These are phyloP conservation scores for Apiospora aurea DNA, from an alignment of 2,329 filamentous ascomycete species.

Conservation along the genomic window DNA sequence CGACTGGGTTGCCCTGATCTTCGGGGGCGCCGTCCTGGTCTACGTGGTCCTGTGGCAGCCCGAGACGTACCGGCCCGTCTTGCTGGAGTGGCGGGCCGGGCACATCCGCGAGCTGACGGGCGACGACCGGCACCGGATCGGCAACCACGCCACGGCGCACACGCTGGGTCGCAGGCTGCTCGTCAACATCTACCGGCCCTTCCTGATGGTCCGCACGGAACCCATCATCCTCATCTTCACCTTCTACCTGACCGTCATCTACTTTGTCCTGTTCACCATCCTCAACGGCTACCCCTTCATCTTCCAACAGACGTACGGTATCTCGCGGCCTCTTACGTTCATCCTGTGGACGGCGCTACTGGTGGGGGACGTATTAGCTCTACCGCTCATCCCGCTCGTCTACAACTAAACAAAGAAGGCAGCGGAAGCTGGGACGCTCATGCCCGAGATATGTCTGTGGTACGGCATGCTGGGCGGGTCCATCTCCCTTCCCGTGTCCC, in stretches of 20 bases:
- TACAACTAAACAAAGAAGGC: slow-evolving; percentile 37
- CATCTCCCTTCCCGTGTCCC: slow-evolving; percentile 46
- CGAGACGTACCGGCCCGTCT: slow-evolving; percentile 41
- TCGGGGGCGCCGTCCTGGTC: slow-evolving; percentile 32
- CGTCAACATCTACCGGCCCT: slow-evolving; percentile 36
- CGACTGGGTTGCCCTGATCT: slow-evolving; percentile 47
- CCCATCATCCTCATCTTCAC: slow-evolving; percentile 49
- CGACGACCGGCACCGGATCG: slow-evolving; percentile 36
- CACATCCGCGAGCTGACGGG: slow-evolving; percentile 37
- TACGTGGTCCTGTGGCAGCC: slow-evolving; percentile 36
- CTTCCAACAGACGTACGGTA: slow-evolving; percentile 48
- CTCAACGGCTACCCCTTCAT: slow-evolving; percentile 56
- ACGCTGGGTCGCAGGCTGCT: slow-evolving; percentile 34
- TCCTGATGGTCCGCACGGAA: slow-evolving; percentile 43
- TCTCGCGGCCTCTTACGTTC: slow-evolving; percentile 47
- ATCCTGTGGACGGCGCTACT: slow-evolving; percentile 49
- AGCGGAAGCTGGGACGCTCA: slow-evolving; percentile 27
- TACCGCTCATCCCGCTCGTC: slow-evolving; percentile 38
- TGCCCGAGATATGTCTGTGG: slow-evolving; percentile 45
- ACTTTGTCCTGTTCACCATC: slow-evolving; percentile 58
- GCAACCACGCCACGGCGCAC: slow-evolving; percentile 33
- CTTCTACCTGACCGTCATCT: slow-evolving; percentile 56
- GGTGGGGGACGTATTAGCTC: too few species aligned
- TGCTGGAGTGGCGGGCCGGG: slow-evolving; percentile 39
- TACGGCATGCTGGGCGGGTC: slow-evolving; percentile 49